Evolutionary conservation across 129 eudicot species (phyloP), one percentile per base, ranked within the genome.

Genomic region (Tagetes erecta): DNA sequence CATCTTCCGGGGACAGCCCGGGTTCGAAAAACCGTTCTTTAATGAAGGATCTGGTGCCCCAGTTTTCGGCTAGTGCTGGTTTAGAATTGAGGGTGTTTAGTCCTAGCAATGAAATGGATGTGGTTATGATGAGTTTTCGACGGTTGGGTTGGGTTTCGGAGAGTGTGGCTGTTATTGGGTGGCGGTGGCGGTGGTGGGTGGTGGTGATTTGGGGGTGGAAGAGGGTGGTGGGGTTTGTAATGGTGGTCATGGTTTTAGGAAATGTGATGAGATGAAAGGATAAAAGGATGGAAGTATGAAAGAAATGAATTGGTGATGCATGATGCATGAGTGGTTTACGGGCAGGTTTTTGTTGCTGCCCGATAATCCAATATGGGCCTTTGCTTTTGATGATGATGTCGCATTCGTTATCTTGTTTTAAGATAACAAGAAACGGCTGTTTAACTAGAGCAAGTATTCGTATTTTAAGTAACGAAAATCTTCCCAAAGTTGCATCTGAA

Each of bases 371-470:
- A 81, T 72, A 67, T 78, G 84, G 87, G 73, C 96, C 92, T 81
- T 81, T 76, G 77, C 4, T 90, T 85, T 80, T 66, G 70, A 70
- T 83, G 92, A 83, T 20, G 27, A 20, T 80, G 5, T 83, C 88
- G 87, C 72, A 57, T 65, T 80, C 71, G 78, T 78, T 87, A 90
- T 90, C 96, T 76, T 81, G 73, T 72, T 63, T 56, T 1, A 1
- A 4, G 8, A 41, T 20, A 20, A 20, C 27, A 20, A 20, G 27
- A 20, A 20, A 20, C 27, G 27, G 27, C 27, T 20, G 77, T 74
- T 50, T 80, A 59, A 87, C 97, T 10, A 84, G 96, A 77, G 97
- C 97, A 60, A 89, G 81, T 70, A 92, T 92, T 34, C 97, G 97
- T 38, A 79, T 92, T 35, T 83, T 92, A 66, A 76, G 94, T 5